These are phyloP conservation scores for Komagataea norvegica DNA, from an alignment of 1,139 yeast species.

Conservation along the genomic window DNA sequence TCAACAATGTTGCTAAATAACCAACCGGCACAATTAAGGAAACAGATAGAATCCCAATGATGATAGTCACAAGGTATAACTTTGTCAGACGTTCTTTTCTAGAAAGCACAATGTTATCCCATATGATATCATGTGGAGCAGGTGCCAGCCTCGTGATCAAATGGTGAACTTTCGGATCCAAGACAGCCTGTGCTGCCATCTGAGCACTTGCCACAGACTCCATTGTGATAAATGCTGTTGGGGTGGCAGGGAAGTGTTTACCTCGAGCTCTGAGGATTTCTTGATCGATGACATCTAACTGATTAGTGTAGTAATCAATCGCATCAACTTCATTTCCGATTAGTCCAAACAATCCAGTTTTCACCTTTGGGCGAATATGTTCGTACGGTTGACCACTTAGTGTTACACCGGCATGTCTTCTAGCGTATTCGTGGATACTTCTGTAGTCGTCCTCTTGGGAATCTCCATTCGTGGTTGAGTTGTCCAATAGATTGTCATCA, in stretches of 20 bases:
- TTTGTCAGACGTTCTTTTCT: conserved; percentile 50
- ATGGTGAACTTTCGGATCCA: conserved; percentile 72
- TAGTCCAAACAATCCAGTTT: conserved; percentile 47
- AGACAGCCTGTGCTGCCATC: conserved; percentile 79
- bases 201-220: conserved; percentile 82
- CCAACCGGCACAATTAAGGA: conserved; percentile 68
- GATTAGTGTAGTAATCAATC: conserved; percentile 55
- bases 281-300: conserved; percentile 52
- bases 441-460: conserved; percentile 18
- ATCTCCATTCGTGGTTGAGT: conserved; percentile 1
- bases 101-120: conserved; percentile 67
- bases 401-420: conserved; percentile 21
- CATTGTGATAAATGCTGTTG: conserved; percentile 78
- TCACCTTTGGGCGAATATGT: conserved; percentile 46
- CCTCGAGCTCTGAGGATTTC: conserved; percentile 55
- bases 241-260: conserved; percentile 63
- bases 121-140: conserved; percentile 73
- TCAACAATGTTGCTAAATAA: conserved; percentile 67
- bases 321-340: conserved; percentile 61
- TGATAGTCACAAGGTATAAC: conserved; percentile 53
- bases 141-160: conserved; percentile 71
- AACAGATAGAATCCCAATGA: conserved; percentile 59
- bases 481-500: conserved; percentile 1
- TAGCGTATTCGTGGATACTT: conserved; percentile 28
- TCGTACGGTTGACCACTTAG: conserved; percentile 29